Evolutionary conservation across 441 rosid species (phyloP), one percentile per base, ranked within the genome.

Genomic region (Isatis lusitanica): DNA sequence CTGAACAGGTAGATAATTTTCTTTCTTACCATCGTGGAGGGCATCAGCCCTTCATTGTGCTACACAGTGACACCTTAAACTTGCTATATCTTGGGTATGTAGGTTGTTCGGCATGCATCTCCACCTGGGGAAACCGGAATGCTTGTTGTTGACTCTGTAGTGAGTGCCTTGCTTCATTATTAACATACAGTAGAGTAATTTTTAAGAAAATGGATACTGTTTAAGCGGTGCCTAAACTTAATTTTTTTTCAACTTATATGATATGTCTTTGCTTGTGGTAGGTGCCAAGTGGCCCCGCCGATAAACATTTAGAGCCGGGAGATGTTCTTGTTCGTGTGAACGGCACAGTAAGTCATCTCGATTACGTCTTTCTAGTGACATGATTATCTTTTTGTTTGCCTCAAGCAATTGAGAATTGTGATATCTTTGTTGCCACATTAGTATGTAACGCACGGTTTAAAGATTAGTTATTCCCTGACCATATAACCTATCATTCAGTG

Each of bases 251-350:
- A 44, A 33, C 39, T 50, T 42, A 57, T 47, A 30, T 72, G 13
- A 42, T 57, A 44, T 79, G 62, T 73, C 73, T 75, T 61, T 57
- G 51, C 48, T 44, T 73, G 39, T 65, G 82, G 63, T 82, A 93
- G 99, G 99, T 90, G 73, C 99, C 98, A 33, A 93, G 90, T 81
- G 97, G 99, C 74, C 97, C 98, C 70, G 93, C 96, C 52, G 85
- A 87, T 79, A 83, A 78, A 70, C 86, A 80, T 42, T 81, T 95
- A 84, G 97, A 93, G 85, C 89, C 98, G 4, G 99, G 99, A 62
- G 99, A 93, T 85, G 92, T 95, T 69, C 97, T 95, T 80, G 84
- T 95, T 73, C 84, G 83, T 68, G 84, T 91, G 83, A 91, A 95
- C 70, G 89, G 95, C 67, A 92, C 88, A 62, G 99, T 91, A 81